phyloP scores from a whole-genome alignment of 225 moss, liverwort and hornwort genomes.

The Marchantia polymorpha region DNA sequence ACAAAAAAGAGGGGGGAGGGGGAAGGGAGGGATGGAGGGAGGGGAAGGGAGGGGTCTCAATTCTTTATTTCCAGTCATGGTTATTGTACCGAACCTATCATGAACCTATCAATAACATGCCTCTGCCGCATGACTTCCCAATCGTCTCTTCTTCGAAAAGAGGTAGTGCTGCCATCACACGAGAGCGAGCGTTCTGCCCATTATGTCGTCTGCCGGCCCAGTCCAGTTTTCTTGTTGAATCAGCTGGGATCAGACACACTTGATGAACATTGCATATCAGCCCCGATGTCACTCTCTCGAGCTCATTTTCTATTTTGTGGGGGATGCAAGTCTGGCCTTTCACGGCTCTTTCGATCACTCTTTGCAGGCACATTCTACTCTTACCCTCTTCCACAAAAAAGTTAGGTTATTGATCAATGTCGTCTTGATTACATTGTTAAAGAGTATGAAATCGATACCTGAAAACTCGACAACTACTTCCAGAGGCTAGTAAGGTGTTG shows the following conservation, averaged over 20 bases:
- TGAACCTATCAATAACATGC: slow-evolving; percentile 44
- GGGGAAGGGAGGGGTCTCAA: slow-evolving; percentile 31
- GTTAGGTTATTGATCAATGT: slow-evolving; percentile 9
- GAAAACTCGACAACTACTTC: slow-evolving; percentile 1
- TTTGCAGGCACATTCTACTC: slow-evolving; percentile 21
- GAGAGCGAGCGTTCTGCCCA: slow-evolving; percentile 26
- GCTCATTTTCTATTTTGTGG: slow-evolving; percentile 10
- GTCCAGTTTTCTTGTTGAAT: slow-evolving; percentile 17
- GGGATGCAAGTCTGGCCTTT: slow-evolving; percentile 23
- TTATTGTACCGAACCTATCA: slow-evolving; percentile 38
- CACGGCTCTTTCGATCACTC: slow-evolving; percentile 21
- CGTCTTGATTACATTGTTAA: slow-evolving; percentile 18
- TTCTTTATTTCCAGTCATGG: slow-evolving; percentile 44
- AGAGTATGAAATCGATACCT: slow-evolving; percentile 24
- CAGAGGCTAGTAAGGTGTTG: slow-evolving; percentile 8
- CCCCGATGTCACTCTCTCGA: slow-evolving; percentile 20
- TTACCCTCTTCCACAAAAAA: slow-evolving; percentile 25
- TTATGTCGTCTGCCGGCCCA: slow-evolving; percentile 7
- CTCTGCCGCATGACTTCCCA: slow-evolving; percentile 40
- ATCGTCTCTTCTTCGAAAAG: slow-evolving; percentile 23
- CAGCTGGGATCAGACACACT: slow-evolving; percentile 32
- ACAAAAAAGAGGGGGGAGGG: slow-evolving; percentile 23
- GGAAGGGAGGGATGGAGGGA: slow-evolving; percentile 18
- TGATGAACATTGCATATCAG: slow-evolving; percentile 25
- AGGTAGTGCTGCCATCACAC: slow-evolving; percentile 26